Conservation (phyloP, 495 filamentous ascomycete genomes). For the Neurospora sp. region DNA sequence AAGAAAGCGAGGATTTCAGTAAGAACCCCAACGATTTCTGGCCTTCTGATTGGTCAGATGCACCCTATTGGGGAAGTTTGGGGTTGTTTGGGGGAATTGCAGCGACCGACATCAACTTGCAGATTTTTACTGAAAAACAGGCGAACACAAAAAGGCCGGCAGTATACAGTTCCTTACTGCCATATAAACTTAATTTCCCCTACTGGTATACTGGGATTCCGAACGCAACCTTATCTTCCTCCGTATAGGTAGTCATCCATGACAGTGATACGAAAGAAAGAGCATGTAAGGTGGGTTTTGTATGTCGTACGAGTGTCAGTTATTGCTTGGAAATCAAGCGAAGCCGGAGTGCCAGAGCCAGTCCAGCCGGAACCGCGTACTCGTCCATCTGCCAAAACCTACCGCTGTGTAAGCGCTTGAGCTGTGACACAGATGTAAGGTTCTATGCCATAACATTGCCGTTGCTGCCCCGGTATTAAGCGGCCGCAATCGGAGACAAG, state of each 20-base stretch:
- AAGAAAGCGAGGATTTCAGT: too few relatives aligned
- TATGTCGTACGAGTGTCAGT: background rate
- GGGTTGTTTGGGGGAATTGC: too few relatives aligned
- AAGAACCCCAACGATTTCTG: too few relatives aligned
- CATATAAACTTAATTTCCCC: too few relatives aligned
- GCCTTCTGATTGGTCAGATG: too few relatives aligned
- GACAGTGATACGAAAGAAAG: background rate
- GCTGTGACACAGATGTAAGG: background rate
- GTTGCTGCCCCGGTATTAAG: background rate
- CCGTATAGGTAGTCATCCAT: background rate
- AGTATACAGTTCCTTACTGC: too few relatives aligned
- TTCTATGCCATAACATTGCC: background rate
- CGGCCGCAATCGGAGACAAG: background rate
- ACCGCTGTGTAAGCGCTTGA: background rate
- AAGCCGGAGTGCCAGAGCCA: background rate
- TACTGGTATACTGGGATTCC: too few relatives aligned
- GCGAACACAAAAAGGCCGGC: too few relatives aligned
- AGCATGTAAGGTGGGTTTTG: background rate
- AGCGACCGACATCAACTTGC: too few relatives aligned
- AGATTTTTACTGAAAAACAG: too few relatives aligned
- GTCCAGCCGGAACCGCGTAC: background rate
- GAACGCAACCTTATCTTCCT: background rate
- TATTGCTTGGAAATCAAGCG: background rate
- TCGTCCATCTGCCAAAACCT: background rate
- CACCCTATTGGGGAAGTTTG: too few relatives aligned